A percentile compares a stretch with the other conserved stretches of the same genome.
phyloP scores from a whole-genome alignment of 352 stramenopile species.

The Peronospora farinosa region DNA sequence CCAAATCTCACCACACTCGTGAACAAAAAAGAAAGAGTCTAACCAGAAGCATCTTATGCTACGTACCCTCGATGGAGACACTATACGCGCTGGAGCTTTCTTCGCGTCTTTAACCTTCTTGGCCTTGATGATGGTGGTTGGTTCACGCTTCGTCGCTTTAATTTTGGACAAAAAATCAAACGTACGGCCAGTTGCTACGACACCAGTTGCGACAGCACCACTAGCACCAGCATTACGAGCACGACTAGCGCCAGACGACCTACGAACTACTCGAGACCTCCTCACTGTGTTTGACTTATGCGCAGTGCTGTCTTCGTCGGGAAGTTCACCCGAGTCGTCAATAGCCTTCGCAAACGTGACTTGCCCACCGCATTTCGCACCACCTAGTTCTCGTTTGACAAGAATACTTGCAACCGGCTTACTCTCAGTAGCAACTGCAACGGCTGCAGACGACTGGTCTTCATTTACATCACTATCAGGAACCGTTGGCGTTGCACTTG shows the following conservation, averaged over 20 bases:
- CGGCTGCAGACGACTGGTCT: conserved; percentile 5
- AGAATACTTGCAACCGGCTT: conserved; percentile 21
- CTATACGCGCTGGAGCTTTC: conserved; percentile 14
- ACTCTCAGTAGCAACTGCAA: conserved; percentile 7
- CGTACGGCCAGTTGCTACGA: conserved; percentile 69
- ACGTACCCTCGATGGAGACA: conserved; percentile 27
- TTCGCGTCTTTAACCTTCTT: conserved; percentile 20
- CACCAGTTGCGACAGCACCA: conserved; percentile 45
- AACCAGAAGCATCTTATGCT: not conserved
- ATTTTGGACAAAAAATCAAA: conserved; percentile 87
- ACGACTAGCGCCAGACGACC: conserved; percentile 15
- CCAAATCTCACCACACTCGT: conserved; percentile 3
- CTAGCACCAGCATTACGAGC: conserved; percentile 11
- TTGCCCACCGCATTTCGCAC: conserved; percentile 35
- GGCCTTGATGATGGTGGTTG: conserved; percentile 7
- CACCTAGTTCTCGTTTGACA: conserved; percentile 9
- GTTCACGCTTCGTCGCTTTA: conserved; percentile 28
- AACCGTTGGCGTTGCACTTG: conserved; percentile 2
- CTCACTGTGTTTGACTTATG: conserved; percentile 28
- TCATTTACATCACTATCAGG: conserved; percentile 8
- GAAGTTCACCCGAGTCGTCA: conserved; percentile 25
- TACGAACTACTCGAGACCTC: conserved; percentile 31
- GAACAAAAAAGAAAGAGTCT: not conserved
- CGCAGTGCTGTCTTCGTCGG: conserved; percentile 18
- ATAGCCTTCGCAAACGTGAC: conserved; percentile 55